Base-by-base conservation (phyloP, 2,329 filamentous ascomycete species). In the Teratosphaeriaceae sp. region DNA sequence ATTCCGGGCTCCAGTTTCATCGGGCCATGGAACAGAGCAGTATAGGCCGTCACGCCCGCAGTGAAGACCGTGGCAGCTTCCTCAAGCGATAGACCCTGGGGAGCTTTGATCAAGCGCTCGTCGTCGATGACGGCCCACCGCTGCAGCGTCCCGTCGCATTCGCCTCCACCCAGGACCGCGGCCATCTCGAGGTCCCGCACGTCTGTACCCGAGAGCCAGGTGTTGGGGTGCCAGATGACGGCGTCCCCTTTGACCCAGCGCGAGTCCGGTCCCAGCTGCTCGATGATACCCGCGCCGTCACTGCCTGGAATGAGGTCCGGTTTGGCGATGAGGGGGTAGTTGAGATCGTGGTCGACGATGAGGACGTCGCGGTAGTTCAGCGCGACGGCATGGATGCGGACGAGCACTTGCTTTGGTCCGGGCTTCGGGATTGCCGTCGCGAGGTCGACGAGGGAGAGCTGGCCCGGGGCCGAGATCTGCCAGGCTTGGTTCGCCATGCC, bases 201-300 rank as follows among this genome's bases (percentile, higher is more conserved):
- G 24, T 55, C 51, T 8, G 38, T 27, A 1, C 53, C 52, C 13
- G 36, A 30, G 9, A 43, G 18, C 54, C 53, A 57, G 15, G 39
- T 47, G 23, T 53, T 56, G 7, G 51, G 46, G n/a, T 53, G 50
- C 2, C 75, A 73, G 35, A 84, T 68, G 30, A 86, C 82, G 13
- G 79, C 75, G 43, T 84, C 76, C 46, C 82, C 81, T 13, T 38
- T 35, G 37, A 44, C 49, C 54, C 54, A 68, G 60, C 42, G 69
- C 5, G 49, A 52, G n/a, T 21, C 38, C 6, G 42, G 54, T 24
- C 76, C 75, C 21, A 72, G 52, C 12, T 68, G 59, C 3, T 75
- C 65, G 40, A 85, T 67, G 13, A 71, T 67, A 31, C 82, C 82
- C 61, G 79, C 82, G 71, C 83, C 84, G 61, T 86, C 82, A 24